Evolutionary conservation across 2,329 filamentous ascomycete genomes (phyloP).

Genomic region (Penicillium sp.): DNA sequence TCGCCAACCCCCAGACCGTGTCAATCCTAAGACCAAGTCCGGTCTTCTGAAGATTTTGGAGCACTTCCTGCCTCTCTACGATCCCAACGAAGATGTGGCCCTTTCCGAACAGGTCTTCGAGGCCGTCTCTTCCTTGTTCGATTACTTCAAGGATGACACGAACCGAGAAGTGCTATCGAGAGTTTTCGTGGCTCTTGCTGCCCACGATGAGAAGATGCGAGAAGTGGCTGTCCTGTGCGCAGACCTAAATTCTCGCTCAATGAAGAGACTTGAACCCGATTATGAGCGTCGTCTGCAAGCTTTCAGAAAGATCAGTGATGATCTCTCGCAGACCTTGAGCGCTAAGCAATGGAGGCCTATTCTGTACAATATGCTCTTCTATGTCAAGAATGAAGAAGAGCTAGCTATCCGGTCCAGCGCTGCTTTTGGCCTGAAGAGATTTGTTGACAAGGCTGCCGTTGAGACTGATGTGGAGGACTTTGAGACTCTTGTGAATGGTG

Average conservation of each 20-base stretch:
- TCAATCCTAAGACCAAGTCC: slow-evolving; percentile 80
- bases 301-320: slow-evolving; percentile 69
- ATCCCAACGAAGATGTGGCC: slow-evolving; percentile 55
- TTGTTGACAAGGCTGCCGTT: slow-evolving; percentile 63
- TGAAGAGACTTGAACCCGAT: slow-evolving; percentile 74
- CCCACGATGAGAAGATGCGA: slow-evolving; percentile 59
- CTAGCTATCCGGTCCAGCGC: slow-evolving; percentile 82
- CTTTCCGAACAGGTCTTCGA: slow-evolving; percentile 68
- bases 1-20: slow-evolving; percentile 77
- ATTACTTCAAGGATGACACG: slow-evolving; percentile 80
- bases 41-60: slow-evolving; percentile 77
- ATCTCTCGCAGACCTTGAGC: slow-evolving; percentile 60
- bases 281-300: slow-evolving; percentile 78
- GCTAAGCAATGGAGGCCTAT: slow-evolving; percentile 81
- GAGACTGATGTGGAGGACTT: slow-evolving; percentile 45
- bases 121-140: slow-evolving; percentile 77
- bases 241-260: slow-evolving; percentile 77
- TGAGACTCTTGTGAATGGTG: slow-evolving; percentile 61
- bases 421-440: slow-evolving; percentile 74
- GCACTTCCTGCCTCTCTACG: slow-evolving; percentile 70
- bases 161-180: slow-evolving; percentile 73
- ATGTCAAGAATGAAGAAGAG: slow-evolving; percentile 82
- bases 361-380: slow-evolving; percentile 85
- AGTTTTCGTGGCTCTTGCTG: slow-evolving; percentile 70
- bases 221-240: slow-evolving; percentile 69